phyloP scores from a whole-genome alignment of 495 filamentous ascomycete genomes.

The Cercophora scortea region DNA sequence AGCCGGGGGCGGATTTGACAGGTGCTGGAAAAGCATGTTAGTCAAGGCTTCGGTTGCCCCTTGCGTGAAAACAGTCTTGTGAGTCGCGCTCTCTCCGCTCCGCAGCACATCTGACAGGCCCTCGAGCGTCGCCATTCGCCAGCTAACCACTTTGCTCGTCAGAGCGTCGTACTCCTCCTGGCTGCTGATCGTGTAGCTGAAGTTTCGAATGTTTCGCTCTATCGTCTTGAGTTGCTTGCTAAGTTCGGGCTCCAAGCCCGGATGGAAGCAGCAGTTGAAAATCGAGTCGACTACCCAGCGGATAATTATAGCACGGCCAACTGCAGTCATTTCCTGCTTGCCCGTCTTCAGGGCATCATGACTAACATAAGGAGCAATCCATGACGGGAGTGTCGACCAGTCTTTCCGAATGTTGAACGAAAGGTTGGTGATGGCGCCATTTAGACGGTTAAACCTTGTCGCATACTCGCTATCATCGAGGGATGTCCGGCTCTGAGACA shows the following conservation, averaged over 20 bases:
- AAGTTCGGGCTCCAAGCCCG: slow-evolving; percentile 65
- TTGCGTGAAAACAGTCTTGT: slow-evolving; percentile 58
- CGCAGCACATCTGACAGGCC: slow-evolving; percentile 68
- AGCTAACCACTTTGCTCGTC: slow-evolving; percentile 78
- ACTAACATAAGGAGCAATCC: slow-evolving; percentile 73
- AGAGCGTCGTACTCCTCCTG: slow-evolving; percentile 87
- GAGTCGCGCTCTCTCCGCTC: slow-evolving; percentile 53
- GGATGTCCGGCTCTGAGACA: slow-evolving; percentile 89
- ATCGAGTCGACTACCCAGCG: slow-evolving; percentile 89
- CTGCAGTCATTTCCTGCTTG: slow-evolving; percentile 93
- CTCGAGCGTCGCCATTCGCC: slow-evolving; percentile 89
- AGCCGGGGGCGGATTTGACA: slow-evolving; percentile 65
- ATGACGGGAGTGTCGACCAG: slow-evolving; percentile 72
- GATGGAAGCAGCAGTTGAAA: slow-evolving; percentile 87
- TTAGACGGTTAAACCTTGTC: slow-evolving; percentile 82
- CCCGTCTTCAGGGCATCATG: slow-evolving; percentile 71
- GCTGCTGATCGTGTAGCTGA: slow-evolving; percentile 58
- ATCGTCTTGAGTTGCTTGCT: slow-evolving; percentile 76
- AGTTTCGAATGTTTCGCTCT: slow-evolving; percentile 79
- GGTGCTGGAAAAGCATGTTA: slow-evolving; percentile 56
- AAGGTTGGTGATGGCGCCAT: slow-evolving; percentile 90
- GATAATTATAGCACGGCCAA: slow-evolving; percentile 84
- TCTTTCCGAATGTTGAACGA: slow-evolving; percentile 92
- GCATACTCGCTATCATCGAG: slow-evolving; percentile 94
- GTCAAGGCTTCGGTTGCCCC: slow-evolving; percentile 64